Evolutionary conservation across 768 basidiomycete species (phyloP), one percentile per base, ranked within the genome.

Genomic region (Dioszegia aurantiaca): DNA sequence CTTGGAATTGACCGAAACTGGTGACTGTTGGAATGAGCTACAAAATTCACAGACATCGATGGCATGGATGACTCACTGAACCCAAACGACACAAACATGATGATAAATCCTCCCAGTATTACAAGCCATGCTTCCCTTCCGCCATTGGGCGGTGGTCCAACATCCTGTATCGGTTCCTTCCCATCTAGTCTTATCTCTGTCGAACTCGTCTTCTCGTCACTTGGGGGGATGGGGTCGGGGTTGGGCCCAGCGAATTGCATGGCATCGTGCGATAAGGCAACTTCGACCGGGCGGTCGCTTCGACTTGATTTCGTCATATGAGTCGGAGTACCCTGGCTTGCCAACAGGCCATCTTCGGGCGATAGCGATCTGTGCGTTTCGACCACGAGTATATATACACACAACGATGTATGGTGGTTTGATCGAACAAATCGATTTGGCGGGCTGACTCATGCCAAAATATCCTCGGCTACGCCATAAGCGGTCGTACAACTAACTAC

Each of bases 81-180:
- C 3, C 74, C 74, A 54, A 73, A 75, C 1, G 63, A 46, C 16
- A 67, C 67, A 49, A 71, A 73, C 14, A 71, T 44, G 4, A 73
- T 62, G 17, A 71, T 61, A 52, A 70, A 73, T n/a, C 67, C 68
- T n/a, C 64, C 60, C 28, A 54, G 59, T 11, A 75, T 63, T 28
- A 71, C 71, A 16, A 62, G 42, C 69, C 70, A 75, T 45, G 74
- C 74, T 12, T 73, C 68, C 23, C 43, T 47, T 4, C 74, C 74
- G 1, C 74, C 74, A 57, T 75, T 72, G 2, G 74, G 74, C 17
- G 74, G 69, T n/a, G 73, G 69, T 48, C 69, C 71, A 26, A 73
- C 9, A 31, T 4, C n/a, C 19, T 11, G 19, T 19, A 11, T 16
- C 48, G 17, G 31, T n/a, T 12, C 12, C n/a, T 28, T 16, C 27